Evolutionary conservation across 139 green algal genomes (phyloP), one percentile per base, ranked within the genome.

Genomic region (Chlamydomonas sp.): DNA sequence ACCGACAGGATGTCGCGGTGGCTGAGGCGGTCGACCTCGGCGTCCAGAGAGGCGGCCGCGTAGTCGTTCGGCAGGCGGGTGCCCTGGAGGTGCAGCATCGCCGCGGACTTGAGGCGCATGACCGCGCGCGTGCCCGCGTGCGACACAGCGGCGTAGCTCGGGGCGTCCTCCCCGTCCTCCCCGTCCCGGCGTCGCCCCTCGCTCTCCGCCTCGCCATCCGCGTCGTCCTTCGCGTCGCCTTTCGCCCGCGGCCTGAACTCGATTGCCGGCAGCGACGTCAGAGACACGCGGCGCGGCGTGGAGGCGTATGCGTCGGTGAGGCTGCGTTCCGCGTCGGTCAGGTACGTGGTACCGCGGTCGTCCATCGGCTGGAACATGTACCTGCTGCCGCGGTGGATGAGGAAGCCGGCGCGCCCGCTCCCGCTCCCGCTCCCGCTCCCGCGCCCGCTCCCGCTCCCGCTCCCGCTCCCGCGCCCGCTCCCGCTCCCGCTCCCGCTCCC

Each of bases 311-410:
- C 47, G 8, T 26, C 6, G 10, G 54, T 22, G 8, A 26, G 8
- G 16, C 54, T 26, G 24, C 54, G 22, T 22, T 64, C 54, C 54
- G 24, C 30, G 54, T 64, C 54, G 54, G 54, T 36, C 24, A 64
- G 54, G 24, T 36, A 22, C 8, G 10, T 64, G 10, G 54, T 33
- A n/a, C n/a, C n/a, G 54, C 6, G 8, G 24, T 10, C 54, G 54
- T 64, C 54, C 10, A 64, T 8, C 54, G 54, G 54, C 54, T 64
- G 54, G 16, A 64, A 64, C 24, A 64, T 6, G 54, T 64, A 64
- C 47, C 47, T 16, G 16, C 54, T 26, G 54, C 54, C 54, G 8
- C 26, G 22, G 24, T 33, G 54, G 24, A 64, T 36, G 54, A 64
- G 8, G 54, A 20, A 33, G 54, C 54, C 54, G 8, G 22, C 34